Percentiles rank a stretch among this genome's conserved stretches.
Evolutionary conservation across 1,139 yeast genomes (phyloP).

Genomic region (Meyerozyma carpophila): DNA sequence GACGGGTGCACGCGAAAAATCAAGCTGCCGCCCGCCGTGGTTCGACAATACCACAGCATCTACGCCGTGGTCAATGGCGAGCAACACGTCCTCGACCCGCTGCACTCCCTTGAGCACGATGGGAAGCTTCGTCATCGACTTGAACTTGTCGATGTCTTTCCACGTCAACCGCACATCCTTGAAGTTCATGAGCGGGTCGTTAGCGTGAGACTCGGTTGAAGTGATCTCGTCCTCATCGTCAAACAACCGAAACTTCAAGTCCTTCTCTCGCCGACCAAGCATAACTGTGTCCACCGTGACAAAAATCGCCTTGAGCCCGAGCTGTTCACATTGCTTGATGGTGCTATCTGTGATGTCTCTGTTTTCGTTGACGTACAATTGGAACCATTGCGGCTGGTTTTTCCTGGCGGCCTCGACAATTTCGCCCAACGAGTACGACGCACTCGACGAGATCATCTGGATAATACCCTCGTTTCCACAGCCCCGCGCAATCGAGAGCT

Average conservation of each 20-base stretch:
- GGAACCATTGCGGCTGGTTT: constrained; percentile 76
- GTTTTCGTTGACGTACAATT: constrained; percentile 73
- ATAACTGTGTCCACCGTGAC: constrained; percentile 24
- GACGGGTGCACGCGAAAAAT: constrained; percentile 7
- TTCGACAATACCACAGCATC: constrained; percentile 6
- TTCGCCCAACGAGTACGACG: constrained; percentile 71
- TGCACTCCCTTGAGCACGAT: constrained; percentile 7
- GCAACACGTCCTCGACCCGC: constrained; percentile 6
- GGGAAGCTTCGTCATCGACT: constrained; percentile 51
- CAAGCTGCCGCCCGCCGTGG: constrained; percentile 8
- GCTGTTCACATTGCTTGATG: constrained; percentile 15
- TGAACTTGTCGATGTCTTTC: constrained; percentile 81
- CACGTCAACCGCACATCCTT: constrained; percentile 3
- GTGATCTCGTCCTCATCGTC: too few species aligned
- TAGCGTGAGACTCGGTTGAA: too few species aligned
- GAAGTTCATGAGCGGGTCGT: constrained; percentile 1
- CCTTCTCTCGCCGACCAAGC: constrained; percentile 18
- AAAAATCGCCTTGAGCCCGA: constrained; percentile 21
- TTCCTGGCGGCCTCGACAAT: constrained; percentile 53
- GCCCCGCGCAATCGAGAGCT: constrained; percentile 68
- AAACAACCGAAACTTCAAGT: constrained; percentile 12
- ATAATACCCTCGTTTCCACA: constrained; percentile 62
- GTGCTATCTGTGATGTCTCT: constrained; percentile 19
- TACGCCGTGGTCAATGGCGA: constrained; percentile 4
- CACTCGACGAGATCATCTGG: constrained; percentile 79